These are phyloP conservation scores for Boletus rubropictus DNA, from an alignment of 768 basidiomycete species.

Conservation along the genomic window DNA sequence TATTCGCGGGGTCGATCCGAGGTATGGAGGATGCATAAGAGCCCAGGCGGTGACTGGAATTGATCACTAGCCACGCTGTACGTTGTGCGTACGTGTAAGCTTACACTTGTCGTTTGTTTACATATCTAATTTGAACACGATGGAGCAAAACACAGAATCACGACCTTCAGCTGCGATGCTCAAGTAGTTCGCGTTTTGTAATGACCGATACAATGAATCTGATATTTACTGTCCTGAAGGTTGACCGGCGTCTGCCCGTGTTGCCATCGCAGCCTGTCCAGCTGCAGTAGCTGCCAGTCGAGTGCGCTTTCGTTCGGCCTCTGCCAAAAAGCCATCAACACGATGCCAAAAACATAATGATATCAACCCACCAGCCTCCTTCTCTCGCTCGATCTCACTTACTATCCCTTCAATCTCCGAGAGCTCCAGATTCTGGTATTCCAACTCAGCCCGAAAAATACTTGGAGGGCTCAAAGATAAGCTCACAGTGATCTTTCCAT, in stretches of 20 bases:
- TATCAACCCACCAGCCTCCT: slow-evolving; percentile 71
- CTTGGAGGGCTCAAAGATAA: neutral
- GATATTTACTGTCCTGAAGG: slow-evolving; percentile 33
- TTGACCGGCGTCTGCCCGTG: slow-evolving; percentile 40
- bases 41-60: neutral
- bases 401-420: slow-evolving; percentile 90
- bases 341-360: neutral
- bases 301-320: slow-evolving; percentile 92
- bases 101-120: slow-evolving; percentile 17
- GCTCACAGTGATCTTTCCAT: slow-evolving; percentile 84
- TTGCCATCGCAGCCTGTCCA: slow-evolving; percentile 81
- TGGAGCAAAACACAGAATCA: neutral
- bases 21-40: slow-evolving; percentile 17
- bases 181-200: slow-evolving; percentile 4
- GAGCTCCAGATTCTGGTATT: slow-evolving; percentile 70
- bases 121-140: neutral
- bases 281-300: slow-evolving; percentile 88
- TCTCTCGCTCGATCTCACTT: slow-evolving; percentile 90
- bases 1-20: slow-evolving; percentile 25
- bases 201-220: slow-evolving; percentile 10
- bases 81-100: neutral
- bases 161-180: neutral
- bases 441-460: neutral
- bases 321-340: slow-evolving; percentile 35
- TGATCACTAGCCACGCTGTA: neutral